Evolutionary conservation across 169 alveolate genomes (phyloP).

Genomic region (Plasmodium berghei): DNA sequence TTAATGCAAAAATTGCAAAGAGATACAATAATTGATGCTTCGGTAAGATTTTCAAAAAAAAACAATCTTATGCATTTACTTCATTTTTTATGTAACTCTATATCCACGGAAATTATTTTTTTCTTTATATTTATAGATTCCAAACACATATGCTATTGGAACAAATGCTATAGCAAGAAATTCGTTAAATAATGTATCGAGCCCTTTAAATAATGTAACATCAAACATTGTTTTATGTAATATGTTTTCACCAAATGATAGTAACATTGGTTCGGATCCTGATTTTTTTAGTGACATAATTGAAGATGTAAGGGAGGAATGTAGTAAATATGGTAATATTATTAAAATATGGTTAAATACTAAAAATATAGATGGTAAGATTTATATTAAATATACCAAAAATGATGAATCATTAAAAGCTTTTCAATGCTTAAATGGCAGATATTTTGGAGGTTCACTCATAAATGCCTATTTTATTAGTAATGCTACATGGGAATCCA

Average conservation of each 20-base stretch:
- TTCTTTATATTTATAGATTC: constrained; percentile 17
- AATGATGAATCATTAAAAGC: constrained; percentile 85
- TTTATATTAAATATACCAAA: constrained; percentile 85
- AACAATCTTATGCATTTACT: neutral
- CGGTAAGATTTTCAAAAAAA: neutral
- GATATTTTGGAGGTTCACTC: constrained; percentile 90
- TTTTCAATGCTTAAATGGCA: constrained; percentile 84
- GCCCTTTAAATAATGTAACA: constrained; percentile 48
- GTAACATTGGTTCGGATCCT: constrained; percentile 82
- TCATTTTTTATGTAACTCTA: neutral
- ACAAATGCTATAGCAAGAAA: neutral
- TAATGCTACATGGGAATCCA: constrained; percentile 80
- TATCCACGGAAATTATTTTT: neutral
- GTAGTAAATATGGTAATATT: constrained; percentile 90
- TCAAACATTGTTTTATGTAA: constrained; percentile 85
- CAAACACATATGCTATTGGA: constrained; percentile 12
- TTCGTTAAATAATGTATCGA: neutral
- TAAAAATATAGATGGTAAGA: constrained; percentile 87
- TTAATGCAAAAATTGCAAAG: constrained; percentile 88
- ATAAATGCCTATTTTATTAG: constrained; percentile 83
- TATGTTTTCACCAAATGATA: constrained; percentile 89
- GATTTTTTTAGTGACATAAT: constrained; percentile 87
- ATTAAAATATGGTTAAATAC: constrained; percentile 85
- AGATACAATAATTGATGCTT: constrained; percentile 23
- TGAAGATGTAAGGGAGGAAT: constrained; percentile 92